Conservation (phyloP, 2,329 filamentous ascomycete genomes). For the Paracoccidioides brasiliensis region DNA sequence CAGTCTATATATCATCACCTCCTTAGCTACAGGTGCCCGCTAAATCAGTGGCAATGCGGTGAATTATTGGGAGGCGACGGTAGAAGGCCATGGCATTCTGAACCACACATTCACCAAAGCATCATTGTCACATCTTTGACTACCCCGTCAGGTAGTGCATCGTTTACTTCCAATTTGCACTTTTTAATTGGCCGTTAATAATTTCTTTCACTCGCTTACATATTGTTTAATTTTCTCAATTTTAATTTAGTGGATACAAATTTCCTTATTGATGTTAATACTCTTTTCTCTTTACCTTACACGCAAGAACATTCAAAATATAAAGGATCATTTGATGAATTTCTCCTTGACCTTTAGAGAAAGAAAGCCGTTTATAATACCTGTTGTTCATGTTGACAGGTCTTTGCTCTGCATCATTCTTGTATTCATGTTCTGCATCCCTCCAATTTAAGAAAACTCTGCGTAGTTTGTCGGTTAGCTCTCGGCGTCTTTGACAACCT, state of each 20-base stretch:
- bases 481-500: not conserved
- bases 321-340: too few relatives aligned
- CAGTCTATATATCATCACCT: not conserved
- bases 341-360: too few relatives aligned
- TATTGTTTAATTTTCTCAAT: not conserved
- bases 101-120: not conserved
- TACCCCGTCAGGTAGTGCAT: not conserved
- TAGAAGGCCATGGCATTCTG: not conserved
- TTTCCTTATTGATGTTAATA: too few relatives aligned
- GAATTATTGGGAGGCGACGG: not conserved
- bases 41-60: not conserved
- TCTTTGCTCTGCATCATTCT: too few relatives aligned
- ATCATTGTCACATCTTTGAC: not conserved
- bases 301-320: too few relatives aligned
- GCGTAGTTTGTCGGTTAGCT: not conserved
- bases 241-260: not conserved
- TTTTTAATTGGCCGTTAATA: not conserved
- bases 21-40: not conserved
- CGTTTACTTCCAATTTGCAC: not conserved
- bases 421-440: too few relatives aligned
- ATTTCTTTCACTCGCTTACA: not conserved
- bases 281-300: too few relatives aligned
- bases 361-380: too few relatives aligned
- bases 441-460: slow-evolving; percentile 2
- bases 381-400: too few relatives aligned